Percentiles rank a stretch among this genome's conserved stretches.
Evolutionary conservation across 2,329 filamentous ascomycete genomes (phyloP).

Genomic region (Fusarium robinianum): DNA sequence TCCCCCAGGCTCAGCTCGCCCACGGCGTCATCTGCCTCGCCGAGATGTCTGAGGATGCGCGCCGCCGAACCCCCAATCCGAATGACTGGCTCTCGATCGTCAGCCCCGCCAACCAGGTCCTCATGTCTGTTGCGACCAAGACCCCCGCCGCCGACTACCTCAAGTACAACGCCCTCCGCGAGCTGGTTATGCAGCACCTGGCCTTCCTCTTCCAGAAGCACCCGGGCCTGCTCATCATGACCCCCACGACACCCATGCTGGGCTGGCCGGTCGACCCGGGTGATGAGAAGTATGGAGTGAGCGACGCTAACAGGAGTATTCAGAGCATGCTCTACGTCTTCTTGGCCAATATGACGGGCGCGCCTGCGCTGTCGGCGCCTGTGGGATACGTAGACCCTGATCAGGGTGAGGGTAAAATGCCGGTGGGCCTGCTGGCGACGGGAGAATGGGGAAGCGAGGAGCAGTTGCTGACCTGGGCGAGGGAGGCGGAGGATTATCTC

Average conservation of each 20-base stretch:
- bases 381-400: conserved; percentile 69
- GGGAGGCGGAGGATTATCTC: conserved; percentile 60
- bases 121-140: conserved; percentile 67
- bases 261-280: conserved; percentile 69
- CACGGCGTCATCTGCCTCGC: conserved; percentile 78
- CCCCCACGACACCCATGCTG: conserved; percentile 74
- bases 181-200: conserved; percentile 78
- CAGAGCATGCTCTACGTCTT: conserved; percentile 84
- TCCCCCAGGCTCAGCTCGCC: conserved; percentile 73
- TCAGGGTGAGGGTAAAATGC: conserved; percentile 62
- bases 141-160: conserved; percentile 72
- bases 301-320: conserved; percentile 73
- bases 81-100: conserved; percentile 59
- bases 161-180: conserved; percentile 73
- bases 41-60: conserved; percentile 63
- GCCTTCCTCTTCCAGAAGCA: conserved; percentile 70
- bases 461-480: conserved; percentile 63
- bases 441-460: conserved; percentile 71
- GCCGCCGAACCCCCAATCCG: conserved; percentile 48
- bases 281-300: conserved; percentile 71
- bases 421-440: conserved; percentile 66
- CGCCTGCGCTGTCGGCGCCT: conserved; percentile 74
- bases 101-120: conserved; percentile 69
- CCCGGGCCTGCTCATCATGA: conserved; percentile 77
- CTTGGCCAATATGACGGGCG: conserved; percentile 80